Base-by-base conservation (phyloP, 345 rosid genomes). In the Aurinia saxatilis region DNA sequence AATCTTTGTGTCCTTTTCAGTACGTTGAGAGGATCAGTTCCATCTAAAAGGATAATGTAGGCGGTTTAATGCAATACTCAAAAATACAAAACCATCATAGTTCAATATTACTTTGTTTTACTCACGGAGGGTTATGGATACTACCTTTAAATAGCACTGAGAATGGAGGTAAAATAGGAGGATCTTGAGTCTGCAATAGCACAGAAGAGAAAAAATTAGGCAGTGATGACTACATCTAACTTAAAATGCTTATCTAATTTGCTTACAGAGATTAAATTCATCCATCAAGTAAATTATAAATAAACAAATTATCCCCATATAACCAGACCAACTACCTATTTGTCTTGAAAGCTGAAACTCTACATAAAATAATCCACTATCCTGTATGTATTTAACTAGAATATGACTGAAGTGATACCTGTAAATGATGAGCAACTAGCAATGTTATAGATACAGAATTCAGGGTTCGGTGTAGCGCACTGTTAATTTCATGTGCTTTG, bases 81-180 rank as follows among this genome's bases (percentile, higher is more conserved):
- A 25, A 41, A 42, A 40, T 37, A 23, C 46, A 38, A 21, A 55
- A n/a, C 60, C 46, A 23, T 7, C 50, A 39, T 8, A 39, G 8
- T 27, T 58, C 8, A 10, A 40, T 16, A 19, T 8, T 19, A 25
- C 18, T 38, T 18, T 35, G 25, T 21, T 10, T 35, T 7, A 34
- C 21, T 9, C 5, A 31, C 11, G n/a, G 30, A 8, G 16, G 16
- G 12, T 27, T 48, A 31, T 8, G 1, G 13, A 38, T 10, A 53
- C 39, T 66, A 82, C 87, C 87, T 82, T 72, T 54, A 39, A 82
- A 61, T 34, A 82, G 64, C 10, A 39, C n/a, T 64, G 82, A 76
- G 59, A 82, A 80, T 47, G 81, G 81, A 72, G 87, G 87, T 50
- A 82, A 72, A 62, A 82, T 78, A 36, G 87, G 82, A 69, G 87